Percentiles rank a stretch among this genome's conserved stretches.
These are phyloP conservation scores for Saxispiralis lemnorum DNA, from an alignment of 495 filamentous ascomycete species.

Conservation along the genomic window DNA sequence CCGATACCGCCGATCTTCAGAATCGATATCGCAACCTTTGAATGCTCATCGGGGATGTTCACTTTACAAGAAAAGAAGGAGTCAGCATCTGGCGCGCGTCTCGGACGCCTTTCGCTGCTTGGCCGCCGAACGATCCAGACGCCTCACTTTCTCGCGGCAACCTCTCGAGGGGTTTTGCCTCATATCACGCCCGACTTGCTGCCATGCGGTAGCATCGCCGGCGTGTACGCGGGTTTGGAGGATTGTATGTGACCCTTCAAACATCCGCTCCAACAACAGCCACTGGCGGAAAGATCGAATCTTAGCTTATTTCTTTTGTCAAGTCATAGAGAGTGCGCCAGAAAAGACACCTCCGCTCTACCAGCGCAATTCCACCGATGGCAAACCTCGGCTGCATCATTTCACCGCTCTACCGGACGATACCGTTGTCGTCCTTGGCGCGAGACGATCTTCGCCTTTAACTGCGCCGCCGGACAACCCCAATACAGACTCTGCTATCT, in stretches of 20 bases:
- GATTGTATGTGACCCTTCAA: slow-evolving; percentile 51
- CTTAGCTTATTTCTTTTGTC: too few species aligned
- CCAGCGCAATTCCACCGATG: slow-evolving; percentile 17
- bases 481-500: slow-evolving; percentile 48
- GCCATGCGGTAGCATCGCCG: slow-evolving; percentile 43
- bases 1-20: too few species aligned
- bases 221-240: slow-evolving; percentile 70
- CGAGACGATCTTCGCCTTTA: slow-evolving; percentile 62
- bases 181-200: slow-evolving; percentile 80
- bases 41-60: slow-evolving; percentile 22
- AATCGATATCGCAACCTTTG: too few species aligned
- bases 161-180: slow-evolving; percentile 67
- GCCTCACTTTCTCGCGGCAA: slow-evolving; percentile 60
- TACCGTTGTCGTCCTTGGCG: slow-evolving; percentile 52
- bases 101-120: slow-evolving; percentile 45
- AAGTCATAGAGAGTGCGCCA: slow-evolving; percentile 60
- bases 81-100: slow-evolving; percentile 13
- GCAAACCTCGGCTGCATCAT: slow-evolving; percentile 42
- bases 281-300: background rate
- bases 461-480: slow-evolving; percentile 55
- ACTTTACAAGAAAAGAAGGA: slow-evolving; percentile 19
- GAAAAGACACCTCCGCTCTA: slow-evolving; percentile 36
- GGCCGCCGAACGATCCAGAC: slow-evolving; percentile 50
- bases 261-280: too few species aligned
- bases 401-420: slow-evolving; percentile 48